phyloP scores from a whole-genome alignment of 2,329 filamentous ascomycete genomes.

The Triangularia setosa region DNA sequence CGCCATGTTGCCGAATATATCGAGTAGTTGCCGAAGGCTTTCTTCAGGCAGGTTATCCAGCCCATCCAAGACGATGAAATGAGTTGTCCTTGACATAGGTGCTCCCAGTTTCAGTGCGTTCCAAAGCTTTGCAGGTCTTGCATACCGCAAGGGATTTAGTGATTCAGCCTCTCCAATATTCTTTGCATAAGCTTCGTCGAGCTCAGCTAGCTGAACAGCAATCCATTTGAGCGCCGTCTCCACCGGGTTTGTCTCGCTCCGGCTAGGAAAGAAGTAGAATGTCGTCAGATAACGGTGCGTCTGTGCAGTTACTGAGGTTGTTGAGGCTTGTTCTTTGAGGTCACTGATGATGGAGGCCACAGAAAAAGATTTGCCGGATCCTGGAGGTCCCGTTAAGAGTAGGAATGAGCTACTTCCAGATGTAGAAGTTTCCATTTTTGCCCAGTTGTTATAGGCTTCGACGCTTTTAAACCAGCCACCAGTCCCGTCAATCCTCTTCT shows the following conservation, averaged over 20 bases:
- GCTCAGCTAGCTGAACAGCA: background rate
- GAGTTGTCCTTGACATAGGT: background rate
- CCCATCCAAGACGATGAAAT: background rate
- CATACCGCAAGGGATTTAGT: background rate
- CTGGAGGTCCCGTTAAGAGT: background rate
- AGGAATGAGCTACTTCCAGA: background rate
- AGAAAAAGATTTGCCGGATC: conserved; percentile 6
- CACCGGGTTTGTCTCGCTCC: background rate
- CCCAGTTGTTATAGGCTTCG: background rate
- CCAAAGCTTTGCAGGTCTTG: background rate
- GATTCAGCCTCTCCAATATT: background rate
- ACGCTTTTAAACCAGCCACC: background rate
- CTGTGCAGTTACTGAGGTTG: background rate
- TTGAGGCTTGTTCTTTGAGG: background rate
- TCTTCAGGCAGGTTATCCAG: background rate
- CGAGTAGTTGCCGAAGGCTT: background rate
- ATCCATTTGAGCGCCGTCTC: conserved; percentile 6
- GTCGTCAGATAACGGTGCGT: background rate
- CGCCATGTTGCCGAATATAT: background rate
- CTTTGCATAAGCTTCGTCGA: background rate
- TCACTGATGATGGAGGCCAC: conserved; percentile 2
- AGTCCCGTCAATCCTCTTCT: background rate
- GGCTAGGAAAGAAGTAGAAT: conserved; percentile 1
- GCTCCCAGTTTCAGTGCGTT: background rate
- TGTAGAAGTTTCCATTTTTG: background rate